A percentile compares a stretch with the other conserved stretches of the same genome.
Evolutionary conservation across 805 yeast genomes (phyloP).

Genomic region (Lipomyces sp.): DNA sequence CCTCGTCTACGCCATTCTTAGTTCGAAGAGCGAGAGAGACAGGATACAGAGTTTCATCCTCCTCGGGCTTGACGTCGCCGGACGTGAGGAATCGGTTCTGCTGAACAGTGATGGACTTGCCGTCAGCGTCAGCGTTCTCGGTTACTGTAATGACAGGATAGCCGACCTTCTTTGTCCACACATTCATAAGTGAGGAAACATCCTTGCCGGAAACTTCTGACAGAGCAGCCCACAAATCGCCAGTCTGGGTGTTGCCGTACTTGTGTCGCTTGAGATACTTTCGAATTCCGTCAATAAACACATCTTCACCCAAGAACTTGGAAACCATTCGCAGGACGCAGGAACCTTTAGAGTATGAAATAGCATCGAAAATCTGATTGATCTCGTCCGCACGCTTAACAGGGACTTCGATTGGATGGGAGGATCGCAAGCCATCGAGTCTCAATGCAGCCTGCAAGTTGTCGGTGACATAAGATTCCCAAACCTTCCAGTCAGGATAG

Average conservation of each 20-base stretch:
- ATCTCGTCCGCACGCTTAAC: conserved; percentile 79
- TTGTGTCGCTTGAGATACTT: conserved; percentile 65
- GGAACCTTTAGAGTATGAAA: conserved; percentile 82
- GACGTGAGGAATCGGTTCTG: conserved; percentile 68
- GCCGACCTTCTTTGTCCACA: conserved; percentile 77
- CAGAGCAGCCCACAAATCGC: conserved; percentile 72
- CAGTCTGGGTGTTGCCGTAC: conserved; percentile 73
- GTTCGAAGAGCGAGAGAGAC: conserved; percentile 62
- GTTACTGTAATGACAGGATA: conserved; percentile 68
- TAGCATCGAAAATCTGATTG: conserved; percentile 80
- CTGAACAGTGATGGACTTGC: conserved; percentile 47
- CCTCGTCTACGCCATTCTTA: conserved; percentile 62
- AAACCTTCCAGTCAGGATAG: conserved; percentile 82
- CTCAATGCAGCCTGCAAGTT: conserved; percentile 74
- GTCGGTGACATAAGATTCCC: conserved; percentile 76
- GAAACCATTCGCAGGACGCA: conserved; percentile 79
- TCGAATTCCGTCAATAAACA: conserved; percentile 74
- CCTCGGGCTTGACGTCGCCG: conserved; percentile 64
- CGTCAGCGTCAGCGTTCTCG: conserved; percentile 45
- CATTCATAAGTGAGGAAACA: conserved; percentile 61
- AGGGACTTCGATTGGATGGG: conserved; percentile 84
- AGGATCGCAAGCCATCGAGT: conserved; percentile 70
- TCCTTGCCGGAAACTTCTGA: conserved; percentile 67
- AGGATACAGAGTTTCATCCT: conserved; percentile 59
- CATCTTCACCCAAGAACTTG: conserved; percentile 67